Percentiles rank a stretch among this genome's conserved stretches.
These are phyloP conservation scores for Blastobotrys indianensis DNA, from an alignment of 1,139 yeast species.

Conservation along the genomic window DNA sequence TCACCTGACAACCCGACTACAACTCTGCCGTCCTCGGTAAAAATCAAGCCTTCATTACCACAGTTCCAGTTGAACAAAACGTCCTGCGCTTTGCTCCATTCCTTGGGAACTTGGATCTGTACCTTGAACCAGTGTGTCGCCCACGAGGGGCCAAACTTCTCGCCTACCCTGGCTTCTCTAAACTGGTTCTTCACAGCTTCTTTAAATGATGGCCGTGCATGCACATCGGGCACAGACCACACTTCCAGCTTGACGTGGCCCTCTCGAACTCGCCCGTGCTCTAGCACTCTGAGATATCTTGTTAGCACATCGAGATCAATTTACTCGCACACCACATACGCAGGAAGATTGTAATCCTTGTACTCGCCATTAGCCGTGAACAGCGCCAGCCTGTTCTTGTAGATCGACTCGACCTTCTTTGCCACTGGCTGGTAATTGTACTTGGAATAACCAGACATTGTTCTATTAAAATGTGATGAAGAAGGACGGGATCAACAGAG, in stretches of 20 bases:
- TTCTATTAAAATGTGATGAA: conserved; percentile 1
- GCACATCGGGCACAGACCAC: conserved; percentile 60
- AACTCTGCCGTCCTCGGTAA: conserved; percentile 60
- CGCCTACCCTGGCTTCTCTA: conserved; percentile 59
- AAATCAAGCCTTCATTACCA: conserved; percentile 78
- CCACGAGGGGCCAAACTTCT: conserved; percentile 93
- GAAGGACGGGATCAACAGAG: too few species aligned
- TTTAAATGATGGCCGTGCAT: conserved; percentile 62
- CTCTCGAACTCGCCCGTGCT: conserved; percentile 43
- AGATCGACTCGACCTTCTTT: conserved; percentile 78
- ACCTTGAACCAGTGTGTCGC: conserved; percentile 90
- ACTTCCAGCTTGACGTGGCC: conserved; percentile 47
- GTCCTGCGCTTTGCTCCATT: conserved; percentile 43
- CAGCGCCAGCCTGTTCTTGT: conserved; percentile 70
- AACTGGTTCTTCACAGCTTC: conserved; percentile 59
- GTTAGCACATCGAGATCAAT: neutral
- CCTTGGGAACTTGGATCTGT: conserved; percentile 52
- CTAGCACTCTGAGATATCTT: conserved; percentile 42
- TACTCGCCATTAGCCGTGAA: conserved; percentile 72
- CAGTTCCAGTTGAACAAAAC: conserved; percentile 82
- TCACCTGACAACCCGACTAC: conserved; percentile 84
- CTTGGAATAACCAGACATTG: conserved; percentile 11
- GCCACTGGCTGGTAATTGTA: conserved; percentile 50
- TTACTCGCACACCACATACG: too few species aligned
- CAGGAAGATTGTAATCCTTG: conserved; percentile 63